A percentile compares a stretch with the other conserved stretches of the same genome.
Evolutionary conservation across 2,329 filamentous ascomycete species (phyloP).

Genomic region (Neofusicoccum umdonicola): DNA sequence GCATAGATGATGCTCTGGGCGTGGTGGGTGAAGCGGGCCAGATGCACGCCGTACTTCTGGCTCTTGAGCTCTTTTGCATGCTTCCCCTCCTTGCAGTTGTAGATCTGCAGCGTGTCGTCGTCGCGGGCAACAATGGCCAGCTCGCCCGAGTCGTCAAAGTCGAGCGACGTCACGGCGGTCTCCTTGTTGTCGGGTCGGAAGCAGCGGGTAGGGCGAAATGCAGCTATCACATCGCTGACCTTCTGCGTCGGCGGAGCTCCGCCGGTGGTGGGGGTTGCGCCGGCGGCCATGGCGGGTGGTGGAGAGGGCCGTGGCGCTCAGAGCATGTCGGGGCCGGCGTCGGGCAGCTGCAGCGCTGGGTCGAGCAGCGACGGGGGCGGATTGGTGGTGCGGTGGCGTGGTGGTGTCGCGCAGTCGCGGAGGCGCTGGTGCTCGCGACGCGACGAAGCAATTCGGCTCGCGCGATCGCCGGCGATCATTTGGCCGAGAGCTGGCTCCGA

Average conservation of each 20-base stretch:
- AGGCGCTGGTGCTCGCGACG: background rate
- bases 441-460: constrained; percentile 3
- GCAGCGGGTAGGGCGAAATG: constrained; percentile 66
- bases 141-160: constrained; percentile 95
- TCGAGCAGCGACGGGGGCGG: background rate
- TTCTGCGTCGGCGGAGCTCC: constrained; percentile 49
- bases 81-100: constrained; percentile 86
- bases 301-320: background rate
- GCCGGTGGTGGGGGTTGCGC: constrained; percentile 29
- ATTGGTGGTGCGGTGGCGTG: background rate
- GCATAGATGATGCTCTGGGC: constrained; percentile 90
- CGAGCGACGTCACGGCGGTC: constrained; percentile 78
- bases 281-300: constrained; percentile 30
- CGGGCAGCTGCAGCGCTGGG: background rate
- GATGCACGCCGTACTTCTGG: constrained; percentile 94
- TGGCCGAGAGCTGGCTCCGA: background rate
- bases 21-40: constrained; percentile 92
- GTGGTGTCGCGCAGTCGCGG: background rate
- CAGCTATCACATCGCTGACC: constrained; percentile 73
- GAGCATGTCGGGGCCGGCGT: constrained; percentile 3
- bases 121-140: constrained; percentile 86
- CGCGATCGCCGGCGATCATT: background rate
- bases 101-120: constrained; percentile 94
- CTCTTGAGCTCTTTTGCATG: constrained; percentile 86
- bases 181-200: constrained; percentile 48